Percentiles rank a stretch among this genome's conserved stretches.
Evolutionary conservation across 2,329 filamentous ascomycete species (phyloP).

Genomic region (Cadophora sp.): DNA sequence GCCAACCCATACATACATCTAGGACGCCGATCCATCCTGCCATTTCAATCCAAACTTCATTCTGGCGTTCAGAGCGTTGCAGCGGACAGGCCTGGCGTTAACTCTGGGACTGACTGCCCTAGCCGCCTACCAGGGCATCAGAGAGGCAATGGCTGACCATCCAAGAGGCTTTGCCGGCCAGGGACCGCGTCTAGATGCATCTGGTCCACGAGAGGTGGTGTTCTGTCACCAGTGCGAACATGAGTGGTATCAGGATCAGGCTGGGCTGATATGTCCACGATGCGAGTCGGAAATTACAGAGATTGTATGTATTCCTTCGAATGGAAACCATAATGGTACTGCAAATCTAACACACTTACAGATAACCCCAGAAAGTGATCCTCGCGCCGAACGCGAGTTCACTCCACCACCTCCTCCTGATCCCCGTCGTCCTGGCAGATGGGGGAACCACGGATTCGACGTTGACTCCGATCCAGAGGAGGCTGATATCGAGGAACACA

Average conservation of each 20-base stretch:
- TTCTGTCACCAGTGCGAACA: constrained; percentile 83
- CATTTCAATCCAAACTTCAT: constrained; percentile 43
- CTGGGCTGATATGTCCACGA: constrained; percentile 74
- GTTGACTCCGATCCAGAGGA: constrained; percentile 63
- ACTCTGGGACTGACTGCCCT: constrained; percentile 66
- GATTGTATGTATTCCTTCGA: constrained; percentile 69
- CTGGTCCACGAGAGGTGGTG: constrained; percentile 70
- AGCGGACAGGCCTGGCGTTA: constrained; percentile 60
- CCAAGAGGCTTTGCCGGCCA: constrained; percentile 1
- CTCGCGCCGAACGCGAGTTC: constrained; percentile 52
- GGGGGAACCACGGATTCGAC: constrained; percentile 39
- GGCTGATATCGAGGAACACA: constrained; percentile 60
- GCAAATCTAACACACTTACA: constrained; percentile 47
- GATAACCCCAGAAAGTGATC: constrained; percentile 66
- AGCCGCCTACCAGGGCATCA: constrained; percentile 58
- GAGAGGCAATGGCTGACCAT: constrained; percentile 49
- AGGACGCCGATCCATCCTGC: neutral
- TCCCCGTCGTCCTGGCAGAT: constrained; percentile 18
- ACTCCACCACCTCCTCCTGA: neutral
- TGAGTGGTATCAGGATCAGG: constrained; percentile 80
- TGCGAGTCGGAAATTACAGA: constrained; percentile 84
- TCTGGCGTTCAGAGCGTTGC: constrained; percentile 63
- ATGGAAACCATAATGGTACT: neutral
- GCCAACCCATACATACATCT: neutral
- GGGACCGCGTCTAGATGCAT: constrained; percentile 56